phyloP scores from a whole-genome alignment of 306 rosid species.

The Oxytropis ochrocephala region DNA sequence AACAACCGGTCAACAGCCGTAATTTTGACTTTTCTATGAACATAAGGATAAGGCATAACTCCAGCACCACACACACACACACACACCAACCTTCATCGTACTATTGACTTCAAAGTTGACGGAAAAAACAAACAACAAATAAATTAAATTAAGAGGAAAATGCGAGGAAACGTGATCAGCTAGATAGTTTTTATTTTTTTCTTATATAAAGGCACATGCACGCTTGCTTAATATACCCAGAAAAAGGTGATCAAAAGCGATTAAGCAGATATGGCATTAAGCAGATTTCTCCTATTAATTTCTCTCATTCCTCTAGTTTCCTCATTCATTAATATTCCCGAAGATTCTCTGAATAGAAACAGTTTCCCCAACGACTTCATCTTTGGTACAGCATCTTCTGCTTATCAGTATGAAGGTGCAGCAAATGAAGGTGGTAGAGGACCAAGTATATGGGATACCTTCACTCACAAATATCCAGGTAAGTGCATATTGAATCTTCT shows the following conservation, averaged over 20 bases:
- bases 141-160: not conserved
- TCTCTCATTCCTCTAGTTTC: not conserved
- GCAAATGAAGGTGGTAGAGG: slow-evolving; percentile 50
- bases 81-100: too few species aligned
- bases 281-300: not conserved
- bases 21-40: too few species aligned
- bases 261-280: not conserved
- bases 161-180: not conserved
- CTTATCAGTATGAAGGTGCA: slow-evolving; percentile 50
- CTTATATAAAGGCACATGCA: not conserved
- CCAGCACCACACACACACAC: too few species aligned
- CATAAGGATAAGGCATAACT: too few species aligned
- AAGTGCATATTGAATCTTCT: not conserved
- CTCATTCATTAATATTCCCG: not conserved
- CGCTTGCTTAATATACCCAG: not conserved
- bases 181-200: not conserved
- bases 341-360: not conserved
- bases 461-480: slow-evolving; percentile 37
- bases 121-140: too few species aligned
- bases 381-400: slow-evolving; percentile 26
- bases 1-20: too few species aligned
- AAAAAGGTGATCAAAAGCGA: not conserved
- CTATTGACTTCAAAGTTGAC: too few species aligned
- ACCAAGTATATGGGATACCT: slow-evolving; percentile 54
- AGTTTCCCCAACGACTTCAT: slow-evolving; percentile 16